Base-by-base conservation (phyloP, 2,329 filamentous ascomycete species). In the Phoma sp. region DNA sequence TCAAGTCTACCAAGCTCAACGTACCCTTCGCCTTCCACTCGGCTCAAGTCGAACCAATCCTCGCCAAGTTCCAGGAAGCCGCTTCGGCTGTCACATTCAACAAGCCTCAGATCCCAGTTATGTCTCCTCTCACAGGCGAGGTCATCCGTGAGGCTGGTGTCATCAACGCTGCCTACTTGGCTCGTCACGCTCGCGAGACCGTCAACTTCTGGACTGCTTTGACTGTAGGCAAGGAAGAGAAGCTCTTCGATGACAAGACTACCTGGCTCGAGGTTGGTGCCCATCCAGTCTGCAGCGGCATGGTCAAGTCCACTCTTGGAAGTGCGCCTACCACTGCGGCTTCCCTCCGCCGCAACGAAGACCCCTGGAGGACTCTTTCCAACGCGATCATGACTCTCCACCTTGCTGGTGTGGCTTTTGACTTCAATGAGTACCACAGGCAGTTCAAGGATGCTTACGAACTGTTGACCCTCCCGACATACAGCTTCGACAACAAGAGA, bases 221-320 rank as follows among this genome's bases (percentile, higher is more conserved):
- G 1, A 75, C 83, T 11, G 79, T 79, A 35, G 86, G 85, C 7
- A 81, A 85, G 65, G 77, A 83, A 44, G 77, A 80, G n/a, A 82
- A 82, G 56, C 72, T 82, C 13, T 83, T 89, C 41, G 81, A 87
- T 58, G 84, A 86, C 59, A 85, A 86, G 74, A 89, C 87, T 5
- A 80, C 86, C 27, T 91, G 85, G 83, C 77, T 92, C 51, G 89
- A 92, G 70, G 77, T 91, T 59, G 89, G 89, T n/a, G 88, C 89
- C 33, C 86, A 90, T 65, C 87, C 88, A 0, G 83, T 91, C 11
- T 89, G 85, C 72, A 81, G 82, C 39, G 83, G 83, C 55, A 86
- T 91, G 81, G 82, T 90, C 60, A 88, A 87, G 77, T 82, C 84
- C 13, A 85, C 83, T 4, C 80, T 89, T 48, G 82, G 82, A 24